Base-by-base conservation (phyloP, 2,329 filamentous ascomycete genomes). In the Dactylellina drechsleri region DNA sequence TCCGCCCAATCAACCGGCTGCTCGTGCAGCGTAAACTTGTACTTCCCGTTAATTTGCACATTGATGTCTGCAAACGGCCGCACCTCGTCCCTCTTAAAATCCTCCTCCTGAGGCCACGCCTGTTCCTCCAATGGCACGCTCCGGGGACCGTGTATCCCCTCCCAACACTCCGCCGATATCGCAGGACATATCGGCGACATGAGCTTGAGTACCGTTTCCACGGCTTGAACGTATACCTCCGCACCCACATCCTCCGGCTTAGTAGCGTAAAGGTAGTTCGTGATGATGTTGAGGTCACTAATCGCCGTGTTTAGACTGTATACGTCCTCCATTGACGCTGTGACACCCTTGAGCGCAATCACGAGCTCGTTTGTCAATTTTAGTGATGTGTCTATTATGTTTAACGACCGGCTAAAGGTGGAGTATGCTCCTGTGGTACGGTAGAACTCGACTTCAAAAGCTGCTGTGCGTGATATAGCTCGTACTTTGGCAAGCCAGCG, bases 261-360 rank as follows among this genome's bases (percentile, higher is more conserved):
- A 13, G 85, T 82, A 2, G 85, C 85, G 36, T 85, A 81, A 13
- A 93, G 83, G 0, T 84, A 82, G 80, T 96, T 96, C 2, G 92
- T 93, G 15, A 96, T 85, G 49, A 87, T 88, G 86, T 92, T 97
- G 13, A 97, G 84, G 79, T 94, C 90, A 1, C 92, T 95, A 16
- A 96, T 86, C 7, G 92, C 86, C 0, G 92, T 96, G 82, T 96
- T 97, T 62, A 97, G 85, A 0, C 90, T 86, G 80, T 93, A 91
- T 0, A 92, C 88, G 59, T 87, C 86, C 20, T 89, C 85, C 79
- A 93, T 90, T 1, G 91, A 90, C 4, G 85, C 83, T 0, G 89
- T 91, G 66, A 93, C 87, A 5, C 86, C 90, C 2, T 82, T 78
- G 10, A 81, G 76, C 49, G 83, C 82, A 18, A 36, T n/a, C 10